Percentiles rank a stretch among this genome's conserved stretches.
Conservation (phyloP, 768 basidiomycete species). For the Trametes maxima region DNA sequence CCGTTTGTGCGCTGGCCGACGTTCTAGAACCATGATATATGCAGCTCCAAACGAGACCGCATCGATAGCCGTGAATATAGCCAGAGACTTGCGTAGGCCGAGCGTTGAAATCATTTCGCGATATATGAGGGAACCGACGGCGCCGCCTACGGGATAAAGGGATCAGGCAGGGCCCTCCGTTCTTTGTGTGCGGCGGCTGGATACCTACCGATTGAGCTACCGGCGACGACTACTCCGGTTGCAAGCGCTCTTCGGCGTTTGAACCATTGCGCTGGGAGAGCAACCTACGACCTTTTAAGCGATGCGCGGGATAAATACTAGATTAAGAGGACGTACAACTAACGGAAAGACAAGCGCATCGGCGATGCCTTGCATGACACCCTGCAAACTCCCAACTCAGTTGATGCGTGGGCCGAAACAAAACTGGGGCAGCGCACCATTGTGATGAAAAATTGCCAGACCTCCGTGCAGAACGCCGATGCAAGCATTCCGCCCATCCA, state of each 20-base stretch:
- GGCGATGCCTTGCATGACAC: conserved; percentile 33
- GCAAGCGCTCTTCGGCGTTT: conserved; percentile 19
- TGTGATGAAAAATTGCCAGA: conserved; percentile 37
- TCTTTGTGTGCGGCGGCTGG: too few relatives aligned
- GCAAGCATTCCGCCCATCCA: conserved; percentile 34
- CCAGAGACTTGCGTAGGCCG: conserved; percentile 37
- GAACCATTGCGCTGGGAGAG: conserved; percentile 30
- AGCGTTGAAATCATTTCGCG: conserved; percentile 28
- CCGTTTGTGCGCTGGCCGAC: conserved; percentile 21
- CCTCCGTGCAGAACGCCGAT: conserved; percentile 34
- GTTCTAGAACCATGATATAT: conserved; percentile 37
- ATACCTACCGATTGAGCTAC: conserved; percentile 23
- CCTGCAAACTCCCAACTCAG: conserved; percentile 25
- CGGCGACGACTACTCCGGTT: conserved; percentile 24
- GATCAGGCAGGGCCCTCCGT: background rate
- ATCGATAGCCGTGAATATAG: conserved; percentile 35
- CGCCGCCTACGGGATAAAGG: conserved; percentile 16
- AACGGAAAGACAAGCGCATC: conserved; percentile 24
- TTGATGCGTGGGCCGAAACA: background rate
- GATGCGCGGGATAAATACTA: background rate
- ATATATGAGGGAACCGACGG: conserved; percentile 20
- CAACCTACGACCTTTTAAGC: conserved; percentile 8
- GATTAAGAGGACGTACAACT: conserved; percentile 7
- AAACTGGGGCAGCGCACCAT: conserved; percentile 27
- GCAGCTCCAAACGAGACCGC: conserved; percentile 31